Conservation (phyloP, 805 yeast genomes). For the Saturnispora serradocipensis region DNA sequence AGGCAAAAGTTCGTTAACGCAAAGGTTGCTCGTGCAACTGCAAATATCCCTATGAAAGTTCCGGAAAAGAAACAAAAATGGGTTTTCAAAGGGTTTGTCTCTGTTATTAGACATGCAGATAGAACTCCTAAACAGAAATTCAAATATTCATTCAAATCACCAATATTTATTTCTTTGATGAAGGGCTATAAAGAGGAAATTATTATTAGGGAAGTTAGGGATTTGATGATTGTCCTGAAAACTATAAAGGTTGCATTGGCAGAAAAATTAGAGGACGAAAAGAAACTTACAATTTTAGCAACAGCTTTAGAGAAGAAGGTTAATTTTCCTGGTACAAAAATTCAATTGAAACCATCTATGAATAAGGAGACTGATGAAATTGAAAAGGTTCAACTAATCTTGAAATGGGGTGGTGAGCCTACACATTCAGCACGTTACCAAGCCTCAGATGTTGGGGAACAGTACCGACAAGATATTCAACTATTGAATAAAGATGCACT, state of each 20-base stretch:
- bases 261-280: slow-evolving; percentile 68
- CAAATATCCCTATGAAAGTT: slow-evolving; percentile 28
- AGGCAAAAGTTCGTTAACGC: slow-evolving; percentile 65
- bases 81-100: slow-evolving; percentile 90
- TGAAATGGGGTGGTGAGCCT: slow-evolving; percentile 99
- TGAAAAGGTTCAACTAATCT: slow-evolving; percentile 89
- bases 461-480: slow-evolving; percentile 83
- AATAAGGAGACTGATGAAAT: slow-evolving; percentile 51
- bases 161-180: slow-evolving; percentile 71
- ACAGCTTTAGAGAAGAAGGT: slow-evolving; percentile 83
- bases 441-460: slow-evolving; percentile 92
- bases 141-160: slow-evolving; percentile 87
- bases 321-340: slow-evolving; percentile 90
- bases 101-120: slow-evolving; percentile 94
- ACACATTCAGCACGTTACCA: slow-evolving; percentile 95
- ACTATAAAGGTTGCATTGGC: slow-evolving; percentile 78
- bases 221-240: slow-evolving; percentile 73
- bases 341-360: slow-evolving; percentile 86
- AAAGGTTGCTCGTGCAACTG: slow-evolving; percentile 36
- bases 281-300: slow-evolving; percentile 66
- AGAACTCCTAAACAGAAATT: slow-evolving; percentile 97
- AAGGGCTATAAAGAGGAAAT: slow-evolving; percentile 96
- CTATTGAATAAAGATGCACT: slow-evolving; percentile 77
- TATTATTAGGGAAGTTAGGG: slow-evolving; percentile 82
- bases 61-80: slow-evolving; percentile 79